Evolutionary conservation across 2,329 filamentous ascomycete species (phyloP).

Genomic region (Clonostachys rosea): DNA sequence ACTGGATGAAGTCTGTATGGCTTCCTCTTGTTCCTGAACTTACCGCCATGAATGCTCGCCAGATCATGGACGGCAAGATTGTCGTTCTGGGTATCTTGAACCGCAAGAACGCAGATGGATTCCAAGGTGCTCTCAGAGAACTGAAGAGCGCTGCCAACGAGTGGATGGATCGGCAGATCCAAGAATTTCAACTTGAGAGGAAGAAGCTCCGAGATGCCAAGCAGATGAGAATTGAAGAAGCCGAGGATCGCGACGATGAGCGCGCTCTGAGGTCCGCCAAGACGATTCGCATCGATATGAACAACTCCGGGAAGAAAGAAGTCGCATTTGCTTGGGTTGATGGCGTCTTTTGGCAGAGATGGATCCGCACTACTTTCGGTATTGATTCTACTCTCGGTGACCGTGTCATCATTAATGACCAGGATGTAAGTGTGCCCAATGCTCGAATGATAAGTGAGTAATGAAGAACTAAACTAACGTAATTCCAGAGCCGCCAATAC

Average conservation of each 20-base stretch:
- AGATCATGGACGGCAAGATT: constrained; percentile 92
- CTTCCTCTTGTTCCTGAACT: constrained; percentile 92
- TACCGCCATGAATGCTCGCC: constrained; percentile 82
- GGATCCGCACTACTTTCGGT: constrained; percentile 92
- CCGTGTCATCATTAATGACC: constrained; percentile 92
- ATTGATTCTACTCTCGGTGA: constrained; percentile 86
- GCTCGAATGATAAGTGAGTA: background rate
- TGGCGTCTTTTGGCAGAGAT: constrained; percentile 94
- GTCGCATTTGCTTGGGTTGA: constrained; percentile 97
- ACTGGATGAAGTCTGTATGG: constrained; percentile 97
- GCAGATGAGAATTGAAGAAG: constrained; percentile 92
- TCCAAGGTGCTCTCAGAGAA: constrained; percentile 74
- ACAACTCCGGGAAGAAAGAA: constrained; percentile 79
- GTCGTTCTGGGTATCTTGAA: constrained; percentile 91
- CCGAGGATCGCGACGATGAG: constrained; percentile 87
- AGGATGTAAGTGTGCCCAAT: constrained; percentile 68
- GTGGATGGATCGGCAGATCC: constrained; percentile 96
- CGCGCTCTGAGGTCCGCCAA: constrained; percentile 83
- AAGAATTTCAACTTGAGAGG: constrained; percentile 86
- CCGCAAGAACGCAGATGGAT: constrained; percentile 74
- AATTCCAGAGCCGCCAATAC: constrained; percentile 74
- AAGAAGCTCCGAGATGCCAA: constrained; percentile 93
- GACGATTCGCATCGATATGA: constrained; percentile 86
- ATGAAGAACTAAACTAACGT: constrained; percentile 21
- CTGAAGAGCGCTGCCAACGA: constrained; percentile 94